Conservation (phyloP, 1,139 yeast genomes). For the Candida glucosophila region DNA sequence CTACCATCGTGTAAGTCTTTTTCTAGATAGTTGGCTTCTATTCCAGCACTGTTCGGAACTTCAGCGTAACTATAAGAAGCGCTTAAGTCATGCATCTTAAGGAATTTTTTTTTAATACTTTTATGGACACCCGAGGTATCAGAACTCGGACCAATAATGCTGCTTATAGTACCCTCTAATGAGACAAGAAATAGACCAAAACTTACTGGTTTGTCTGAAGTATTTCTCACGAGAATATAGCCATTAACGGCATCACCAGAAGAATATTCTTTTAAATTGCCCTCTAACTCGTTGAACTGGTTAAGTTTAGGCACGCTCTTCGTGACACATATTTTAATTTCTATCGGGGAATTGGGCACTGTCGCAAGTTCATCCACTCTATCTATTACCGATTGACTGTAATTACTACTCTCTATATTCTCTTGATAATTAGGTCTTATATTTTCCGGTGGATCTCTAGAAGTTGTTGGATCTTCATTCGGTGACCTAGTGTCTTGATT, state of each 20-base stretch:
- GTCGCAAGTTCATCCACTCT: slow-evolving; percentile 34
- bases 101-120: slow-evolving; percentile 33
- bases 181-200: slow-evolving; percentile 40
- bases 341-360: slow-evolving; percentile 29
- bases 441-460: slow-evolving; percentile 1
- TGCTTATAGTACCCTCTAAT: slow-evolving; percentile 38
- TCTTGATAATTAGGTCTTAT: slow-evolving; percentile 1
- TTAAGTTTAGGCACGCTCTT: slow-evolving; percentile 33
- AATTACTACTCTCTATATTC: slow-evolving; percentile 4
- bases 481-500: slow-evolving; percentile 20
- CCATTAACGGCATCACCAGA: slow-evolving; percentile 33
- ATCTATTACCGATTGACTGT: slow-evolving; percentile 37
- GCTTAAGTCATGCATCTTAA: slow-evolving; percentile 40
- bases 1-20: slow-evolving; percentile 41
- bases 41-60: slow-evolving; percentile 43
- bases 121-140: slow-evolving; percentile 17
- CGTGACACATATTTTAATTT: slow-evolving; percentile 36
- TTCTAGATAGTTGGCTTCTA: slow-evolving; percentile 36
- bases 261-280: slow-evolving; percentile 36
- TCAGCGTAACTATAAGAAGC: slow-evolving; percentile 36
- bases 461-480: slow-evolving; percentile 9
- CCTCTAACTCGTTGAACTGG: slow-evolving; percentile 26
- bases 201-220: slow-evolving; percentile 27
- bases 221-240: slow-evolving; percentile 30
- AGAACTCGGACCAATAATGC: slow-evolving; percentile 17